Evolutionary conservation across 257 asterid genomes (phyloP).

Genomic region (Fraxinus anomala): DNA sequence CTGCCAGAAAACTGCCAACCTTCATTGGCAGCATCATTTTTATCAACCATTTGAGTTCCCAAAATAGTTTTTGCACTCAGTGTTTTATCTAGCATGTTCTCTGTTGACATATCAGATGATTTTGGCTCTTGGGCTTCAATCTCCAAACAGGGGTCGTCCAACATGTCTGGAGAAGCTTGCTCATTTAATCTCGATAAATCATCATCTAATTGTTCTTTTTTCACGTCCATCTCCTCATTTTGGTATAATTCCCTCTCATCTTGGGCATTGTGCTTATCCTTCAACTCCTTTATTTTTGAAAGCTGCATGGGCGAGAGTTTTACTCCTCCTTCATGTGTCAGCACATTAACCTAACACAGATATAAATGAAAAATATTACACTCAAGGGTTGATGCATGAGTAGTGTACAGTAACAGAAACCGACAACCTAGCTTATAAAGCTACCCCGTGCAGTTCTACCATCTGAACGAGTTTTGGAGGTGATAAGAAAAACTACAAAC

Average conservation of each 20-base stretch:
- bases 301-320: slow-evolving; percentile 33
- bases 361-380: slow-evolving; percentile 19
- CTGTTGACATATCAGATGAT: slow-evolving; percentile 25
- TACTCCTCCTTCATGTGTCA: slow-evolving; percentile 60
- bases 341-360: slow-evolving; percentile 68
- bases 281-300: slow-evolving; percentile 34
- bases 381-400: not conserved
- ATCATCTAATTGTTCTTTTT: slow-evolving; percentile 32
- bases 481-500: slow-evolving; percentile 23
- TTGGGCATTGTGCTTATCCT: slow-evolving; percentile 54
- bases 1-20: not conserved
- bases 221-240: slow-evolving; percentile 27
- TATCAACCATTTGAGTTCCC: slow-evolving; percentile 20
- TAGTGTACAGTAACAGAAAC: not conserved
- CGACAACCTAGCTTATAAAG: slow-evolving; percentile 7
- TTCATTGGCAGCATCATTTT: slow-evolving; percentile 13
- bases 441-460: slow-evolving; percentile 2
- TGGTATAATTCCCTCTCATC: slow-evolving; percentile 52
- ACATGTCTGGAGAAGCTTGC: slow-evolving; percentile 19
- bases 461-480: slow-evolving; percentile 5
- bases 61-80: slow-evolving; percentile 14
- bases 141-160: slow-evolving; percentile 19
- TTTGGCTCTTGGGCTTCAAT: slow-evolving; percentile 19
- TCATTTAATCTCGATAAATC: slow-evolving; percentile 24
- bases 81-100: slow-evolving; percentile 20